phyloP scores from a whole-genome alignment of 306 rosid species.

The Rosa multiflora region DNA sequence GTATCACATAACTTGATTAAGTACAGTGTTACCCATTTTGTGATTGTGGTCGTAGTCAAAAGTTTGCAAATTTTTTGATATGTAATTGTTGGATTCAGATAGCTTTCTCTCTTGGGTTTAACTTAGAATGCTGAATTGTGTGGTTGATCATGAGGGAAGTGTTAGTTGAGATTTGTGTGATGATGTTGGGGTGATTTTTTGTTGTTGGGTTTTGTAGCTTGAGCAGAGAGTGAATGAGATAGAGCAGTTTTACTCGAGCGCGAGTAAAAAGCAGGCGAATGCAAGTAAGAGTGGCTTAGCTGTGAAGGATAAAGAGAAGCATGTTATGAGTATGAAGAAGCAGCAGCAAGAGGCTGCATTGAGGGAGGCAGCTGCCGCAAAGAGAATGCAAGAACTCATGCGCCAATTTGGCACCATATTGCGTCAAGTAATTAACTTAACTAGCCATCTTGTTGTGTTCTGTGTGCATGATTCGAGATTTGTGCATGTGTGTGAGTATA shows the following conservation, averaged over 20 bases:
- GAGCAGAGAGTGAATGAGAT: constrained; percentile 65
- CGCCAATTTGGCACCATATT: constrained; percentile 83
- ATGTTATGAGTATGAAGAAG: constrained; percentile 70
- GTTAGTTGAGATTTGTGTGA: constrained; percentile 17
- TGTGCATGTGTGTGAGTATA: neutral
- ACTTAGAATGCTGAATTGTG: neutral
- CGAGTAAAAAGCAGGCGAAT: constrained; percentile 45
- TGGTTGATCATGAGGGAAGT: neutral
- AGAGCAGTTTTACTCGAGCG: constrained; percentile 44
- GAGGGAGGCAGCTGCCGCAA: constrained; percentile 74
- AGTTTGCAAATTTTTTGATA: neutral
- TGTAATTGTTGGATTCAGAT: neutral
- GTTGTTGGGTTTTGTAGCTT: constrained; percentile 49
- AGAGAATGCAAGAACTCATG: constrained; percentile 94
- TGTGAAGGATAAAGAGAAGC: constrained; percentile 64
- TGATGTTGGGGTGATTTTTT: neutral
- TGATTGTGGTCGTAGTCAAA: neutral
- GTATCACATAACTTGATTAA: neutral
- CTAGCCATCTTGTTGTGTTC: constrained; percentile 9
- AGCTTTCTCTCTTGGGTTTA: neutral
- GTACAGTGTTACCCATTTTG: neutral
- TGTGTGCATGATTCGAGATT: constrained; percentile 3
- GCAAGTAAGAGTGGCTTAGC: constrained; percentile 49
- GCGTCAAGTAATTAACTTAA: constrained; percentile 57
- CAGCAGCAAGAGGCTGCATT: constrained; percentile 73